Evolutionary conservation across 768 basidiomycete species (phyloP), one percentile per base, ranked within the genome.

Genomic region (Pluteus cervinus): DNA sequence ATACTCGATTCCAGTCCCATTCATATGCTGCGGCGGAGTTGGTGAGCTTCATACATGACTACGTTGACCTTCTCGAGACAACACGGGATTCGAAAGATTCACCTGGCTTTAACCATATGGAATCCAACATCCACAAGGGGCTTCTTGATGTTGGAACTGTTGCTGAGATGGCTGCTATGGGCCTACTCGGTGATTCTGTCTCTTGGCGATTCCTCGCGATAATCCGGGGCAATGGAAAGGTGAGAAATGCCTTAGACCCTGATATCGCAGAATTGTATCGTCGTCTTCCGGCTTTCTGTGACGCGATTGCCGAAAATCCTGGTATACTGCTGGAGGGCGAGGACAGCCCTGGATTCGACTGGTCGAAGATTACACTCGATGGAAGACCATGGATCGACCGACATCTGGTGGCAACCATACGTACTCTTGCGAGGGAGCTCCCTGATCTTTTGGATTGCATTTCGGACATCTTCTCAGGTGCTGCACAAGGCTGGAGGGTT

Each of bases 141-240:
- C 45, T 56, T 11, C 21, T 41, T 4, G 50, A 51, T 33, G 24
- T 31, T 5, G 38, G 37, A 3, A 58, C 49, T 1, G 29, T 50
- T 9, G 42, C 46, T 2, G 55, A 58, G 25, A 33, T 57, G 3
- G 47, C 49, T 12, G 52, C 44, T 7, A 33, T 54, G 14, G 34
- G 41, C 4, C 33, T 58, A 1, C 54, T 54, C 28, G 47, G 42
- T 4, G 33, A 35, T 1, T 42, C 47, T 3, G 40, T 57, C 8
- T 54, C 53, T 4, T 50, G 46, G 37, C 53, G 49, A 4, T 60
- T 58, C 39, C 42, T 58, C 29, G 33, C 28, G 3, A 28, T 20
- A 8, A 43, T 51, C 18, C 47, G 49, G 8, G 50, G 44, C 5
- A 28, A 37, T 14, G 44, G 28, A 12, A 28, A 35, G 11, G 39